Percentiles rank a stretch among this genome's conserved stretches.
Conservation (phyloP, 1,284 basidiomycete species). For the Pseudozyma hubeiensis region DNA sequence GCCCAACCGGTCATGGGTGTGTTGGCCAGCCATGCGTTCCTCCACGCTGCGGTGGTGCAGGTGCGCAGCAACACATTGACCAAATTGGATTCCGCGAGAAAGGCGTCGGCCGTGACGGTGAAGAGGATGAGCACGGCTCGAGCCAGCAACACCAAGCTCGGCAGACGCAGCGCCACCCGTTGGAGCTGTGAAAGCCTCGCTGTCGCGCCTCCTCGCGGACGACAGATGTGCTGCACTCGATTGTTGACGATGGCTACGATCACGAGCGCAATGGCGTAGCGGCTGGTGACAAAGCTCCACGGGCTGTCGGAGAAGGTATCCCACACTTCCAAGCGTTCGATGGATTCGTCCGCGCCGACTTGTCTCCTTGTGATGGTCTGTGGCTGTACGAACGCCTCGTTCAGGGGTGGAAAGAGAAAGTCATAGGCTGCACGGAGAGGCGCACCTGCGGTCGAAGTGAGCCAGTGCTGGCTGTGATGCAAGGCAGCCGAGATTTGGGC, state of each 20-base stretch:
- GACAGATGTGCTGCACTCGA: constrained; percentile 64
- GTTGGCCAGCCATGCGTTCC: constrained; percentile 42
- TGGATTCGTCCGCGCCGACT: constrained; percentile 5
- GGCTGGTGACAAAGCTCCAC: constrained; percentile 59
- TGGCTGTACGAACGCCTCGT: constrained; percentile 7
- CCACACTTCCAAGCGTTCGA: constrained; percentile 31
- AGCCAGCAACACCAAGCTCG: constrained; percentile 49
- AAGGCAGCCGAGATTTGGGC: constrained; percentile 18
- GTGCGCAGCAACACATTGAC: constrained; percentile 15
- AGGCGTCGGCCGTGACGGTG: constrained; percentile 41
- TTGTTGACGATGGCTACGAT: constrained; percentile 58
- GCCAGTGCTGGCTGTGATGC: constrained; percentile 24
- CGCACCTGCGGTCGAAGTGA: constrained; percentile 17
- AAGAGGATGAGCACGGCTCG: constrained; percentile 43
- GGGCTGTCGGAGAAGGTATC: constrained; percentile 50
- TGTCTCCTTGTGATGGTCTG: not conserved
- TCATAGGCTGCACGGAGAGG: constrained; percentile 34
- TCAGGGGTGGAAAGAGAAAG: constrained; percentile 48
- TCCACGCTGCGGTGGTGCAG: constrained; percentile 24
- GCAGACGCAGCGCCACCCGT: constrained; percentile 53
- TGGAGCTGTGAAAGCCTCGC: constrained; percentile 30
- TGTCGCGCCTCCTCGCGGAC: constrained; percentile 52
- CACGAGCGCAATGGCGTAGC: constrained; percentile 55
- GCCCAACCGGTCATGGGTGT: constrained; percentile 42
- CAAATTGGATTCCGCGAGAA: constrained; percentile 20